Base-by-base conservation (phyloP, 208 protist species). In the Herpetomonas tarakana region DNA sequence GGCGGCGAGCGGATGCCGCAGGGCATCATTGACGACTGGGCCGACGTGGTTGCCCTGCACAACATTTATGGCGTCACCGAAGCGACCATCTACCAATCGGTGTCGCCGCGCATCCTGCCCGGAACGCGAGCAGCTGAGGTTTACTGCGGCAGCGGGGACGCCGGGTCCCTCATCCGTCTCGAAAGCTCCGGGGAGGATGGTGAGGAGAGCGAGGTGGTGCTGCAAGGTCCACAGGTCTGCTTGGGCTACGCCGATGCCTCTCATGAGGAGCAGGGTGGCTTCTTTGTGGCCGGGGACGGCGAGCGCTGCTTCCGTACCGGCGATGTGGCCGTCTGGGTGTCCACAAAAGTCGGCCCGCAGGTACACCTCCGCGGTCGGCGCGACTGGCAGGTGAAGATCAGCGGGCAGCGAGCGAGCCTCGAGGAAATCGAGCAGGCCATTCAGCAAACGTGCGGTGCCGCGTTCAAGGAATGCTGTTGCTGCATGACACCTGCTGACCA, bases 51-150 rank as follows among this genome's bases (percentile, higher is more conserved):
- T 14, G 58, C 73, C 28, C 72, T 88, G 25, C 71, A 69, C 64
- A 88, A 81, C 57, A 73, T 88, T 18, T 88, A 88, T 51, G 81
- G 81, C 11, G 74, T 88, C 11, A 88, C 81, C 25, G 81, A 88
- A 62, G 81, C 56, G 22, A 88, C 81, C 0, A 68, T 88, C 22
- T 88, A 88, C 47, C 81, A 88, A 56, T 73, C 63, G 7, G 46
- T 74, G 62, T 22, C 38, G 31, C 16, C 65, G 65, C 30, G 56
- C 71, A 52, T 74, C 19, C 27, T 21, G 54, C 45, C 66, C 16
- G 71, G 58, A 16, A 47, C 62, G 19, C 38, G 19, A 6, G 66
- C 50, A 35, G 44, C 54, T 2, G 51, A 74, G 12, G 35, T 81
- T 19, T 68, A 58, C 3, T 82, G 80, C 44, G 80, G 76, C 3